These are phyloP conservation scores for Pholiota microspora DNA, from an alignment of 768 basidiomycete genomes.

Conservation along the genomic window DNA sequence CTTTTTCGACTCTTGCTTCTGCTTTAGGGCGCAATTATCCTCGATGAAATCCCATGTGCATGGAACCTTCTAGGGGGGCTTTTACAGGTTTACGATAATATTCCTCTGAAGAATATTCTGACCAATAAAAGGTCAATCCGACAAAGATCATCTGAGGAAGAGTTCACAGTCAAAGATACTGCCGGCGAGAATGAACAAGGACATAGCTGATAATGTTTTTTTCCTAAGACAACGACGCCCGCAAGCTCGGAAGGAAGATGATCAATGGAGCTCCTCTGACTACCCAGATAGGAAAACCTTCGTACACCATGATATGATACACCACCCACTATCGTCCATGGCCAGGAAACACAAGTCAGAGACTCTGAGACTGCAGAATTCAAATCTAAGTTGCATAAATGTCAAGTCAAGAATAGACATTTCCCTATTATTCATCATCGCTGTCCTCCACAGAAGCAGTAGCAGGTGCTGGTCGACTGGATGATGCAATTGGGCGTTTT, in stretches of 20 bases:
- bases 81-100: too few relatives aligned
- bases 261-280: too few relatives aligned
- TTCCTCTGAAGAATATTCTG: too few relatives aligned
- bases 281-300: too few relatives aligned
- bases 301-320: too few relatives aligned
- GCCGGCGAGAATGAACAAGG: neutral
- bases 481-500: conserved; percentile 58
- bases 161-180: neutral
- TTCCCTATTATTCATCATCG: conserved; percentile 37
- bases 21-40: too few relatives aligned
- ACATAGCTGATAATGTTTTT: neutral
- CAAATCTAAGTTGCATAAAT: neutral
- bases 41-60: too few relatives aligned
- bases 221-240: neutral
- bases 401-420: neutral
- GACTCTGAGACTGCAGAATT: neutral
- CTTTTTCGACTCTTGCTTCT: too few relatives aligned
- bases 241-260: too few relatives aligned
- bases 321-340: neutral
- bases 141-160: neutral
- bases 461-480: conserved; percentile 48
- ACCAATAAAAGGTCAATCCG: too few relatives aligned
- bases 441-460: conserved; percentile 41
- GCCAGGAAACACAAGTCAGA: neutral
- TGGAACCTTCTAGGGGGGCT: too few relatives aligned